These are phyloP conservation scores for Cladobotryum protrusum DNA, from an alignment of 2,329 filamentous ascomycete genomes.

Conservation along the genomic window DNA sequence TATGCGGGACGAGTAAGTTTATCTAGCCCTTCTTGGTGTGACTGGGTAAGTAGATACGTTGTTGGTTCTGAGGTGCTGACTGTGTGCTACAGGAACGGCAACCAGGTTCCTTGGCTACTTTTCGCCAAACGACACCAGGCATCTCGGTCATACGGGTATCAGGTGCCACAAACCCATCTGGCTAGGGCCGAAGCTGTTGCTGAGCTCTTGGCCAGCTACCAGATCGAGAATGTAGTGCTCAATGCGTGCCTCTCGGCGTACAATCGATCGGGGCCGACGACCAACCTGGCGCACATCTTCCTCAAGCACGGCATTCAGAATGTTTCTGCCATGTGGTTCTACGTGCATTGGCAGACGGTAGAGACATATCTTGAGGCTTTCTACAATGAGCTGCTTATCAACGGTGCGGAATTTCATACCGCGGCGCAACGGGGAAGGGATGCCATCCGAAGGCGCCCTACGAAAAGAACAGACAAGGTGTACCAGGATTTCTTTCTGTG, in stretches of 20 bases:
- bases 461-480: slow-evolving; percentile 14
- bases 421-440: slow-evolving; percentile 24
- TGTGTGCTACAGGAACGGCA: slow-evolving; percentile 14
- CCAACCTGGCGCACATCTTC: slow-evolving; percentile 24
- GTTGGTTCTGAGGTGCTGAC: neutral
- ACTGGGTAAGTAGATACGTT: neutral
- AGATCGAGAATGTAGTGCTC: slow-evolving; percentile 23
- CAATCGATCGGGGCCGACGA: slow-evolving; percentile 18
- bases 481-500: slow-evolving; percentile 26
- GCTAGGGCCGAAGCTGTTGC: slow-evolving; percentile 19
- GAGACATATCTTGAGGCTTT: slow-evolving; percentile 22
- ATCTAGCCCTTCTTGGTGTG: neutral
- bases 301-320: slow-evolving; percentile 21
- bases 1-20: slow-evolving; percentile 19
- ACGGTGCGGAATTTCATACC: slow-evolving; percentile 21
- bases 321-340: slow-evolving; percentile 26
- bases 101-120: slow-evolving; percentile 19
- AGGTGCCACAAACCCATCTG: slow-evolving; percentile 19
- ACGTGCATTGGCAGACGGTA: slow-evolving; percentile 23
- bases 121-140: slow-evolving; percentile 19
- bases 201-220: slow-evolving; percentile 17
- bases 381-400: slow-evolving; percentile 21
- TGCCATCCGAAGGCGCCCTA: slow-evolving; percentile 19
- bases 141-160: slow-evolving; percentile 11
- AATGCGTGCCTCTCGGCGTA: slow-evolving; percentile 25